Evolutionary conservation across 352 stramenopile species (phyloP).

Genomic region (Globisporangium viniferum): DNA sequence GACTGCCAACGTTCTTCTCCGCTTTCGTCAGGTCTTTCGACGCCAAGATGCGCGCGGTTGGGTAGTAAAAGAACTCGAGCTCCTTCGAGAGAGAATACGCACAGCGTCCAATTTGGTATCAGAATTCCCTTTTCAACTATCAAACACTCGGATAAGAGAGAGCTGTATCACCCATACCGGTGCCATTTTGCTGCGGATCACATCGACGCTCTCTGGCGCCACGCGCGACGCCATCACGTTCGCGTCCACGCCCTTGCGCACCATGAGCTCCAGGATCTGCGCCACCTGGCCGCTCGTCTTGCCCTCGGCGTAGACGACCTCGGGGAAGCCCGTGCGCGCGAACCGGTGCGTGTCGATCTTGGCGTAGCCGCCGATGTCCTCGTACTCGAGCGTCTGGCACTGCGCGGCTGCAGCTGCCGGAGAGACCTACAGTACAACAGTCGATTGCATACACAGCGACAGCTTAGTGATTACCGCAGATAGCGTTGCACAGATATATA

Average conservation of each 20-base stretch:
- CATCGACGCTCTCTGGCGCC: slow-evolving; percentile 33
- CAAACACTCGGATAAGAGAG: neutral
- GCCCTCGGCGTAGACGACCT: slow-evolving; percentile 93
- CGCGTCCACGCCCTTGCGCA: slow-evolving; percentile 36
- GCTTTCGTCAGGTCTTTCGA: slow-evolving; percentile 29
- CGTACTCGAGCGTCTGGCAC: slow-evolving; percentile 42
- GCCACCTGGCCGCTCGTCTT: slow-evolving; percentile 91
- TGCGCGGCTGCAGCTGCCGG: slow-evolving; percentile 23
- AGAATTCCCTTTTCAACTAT: neutral
- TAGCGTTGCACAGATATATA: too few species aligned
- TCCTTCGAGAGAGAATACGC: slow-evolving; percentile 13
- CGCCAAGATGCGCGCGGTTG: slow-evolving; percentile 66
- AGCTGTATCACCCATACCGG: slow-evolving; percentile 23
- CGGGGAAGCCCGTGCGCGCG: slow-evolving; percentile 91
- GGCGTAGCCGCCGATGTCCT: slow-evolving; percentile 49
- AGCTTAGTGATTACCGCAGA: too few species aligned
- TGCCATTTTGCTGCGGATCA: slow-evolving; percentile 34
- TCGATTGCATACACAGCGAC: neutral
- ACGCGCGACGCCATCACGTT: slow-evolving; percentile 86
- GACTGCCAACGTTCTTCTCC: neutral
- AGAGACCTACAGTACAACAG: slow-evolving; percentile 23
- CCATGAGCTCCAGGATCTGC: slow-evolving; percentile 89
- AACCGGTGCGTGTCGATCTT: slow-evolving; percentile 90
- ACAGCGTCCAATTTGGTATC: neutral
- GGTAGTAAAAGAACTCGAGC: slow-evolving; percentile 57